Conservation (phyloP, 306 rosid genomes). For the Arachis stenosperma region DNA sequence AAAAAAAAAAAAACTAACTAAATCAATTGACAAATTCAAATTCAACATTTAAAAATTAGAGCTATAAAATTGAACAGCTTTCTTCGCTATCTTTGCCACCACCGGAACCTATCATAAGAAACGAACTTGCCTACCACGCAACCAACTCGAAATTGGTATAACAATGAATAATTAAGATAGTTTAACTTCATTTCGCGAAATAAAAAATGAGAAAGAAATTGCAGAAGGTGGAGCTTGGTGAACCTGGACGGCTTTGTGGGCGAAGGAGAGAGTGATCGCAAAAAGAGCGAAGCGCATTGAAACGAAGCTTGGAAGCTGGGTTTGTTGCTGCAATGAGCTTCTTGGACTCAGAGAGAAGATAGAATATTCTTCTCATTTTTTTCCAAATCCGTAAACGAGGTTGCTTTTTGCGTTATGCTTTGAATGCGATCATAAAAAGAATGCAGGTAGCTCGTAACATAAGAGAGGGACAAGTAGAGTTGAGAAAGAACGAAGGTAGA, state of each 20-base stretch:
- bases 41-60: background rate
- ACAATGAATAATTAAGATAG: background rate
- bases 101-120: no score
- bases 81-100: no score
- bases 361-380: slow-evolving; percentile 52
- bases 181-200: background rate
- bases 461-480: background rate
- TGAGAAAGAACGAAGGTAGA: slow-evolving; percentile 3
- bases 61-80: background rate
- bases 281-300: slow-evolving; percentile 52
- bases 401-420: background rate
- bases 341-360: slow-evolving; percentile 33
- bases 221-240: background rate
- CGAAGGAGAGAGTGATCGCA: slow-evolving; percentile 42
- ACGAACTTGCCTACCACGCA: no score
- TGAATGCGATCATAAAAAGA: slow-evolving; percentile 2
- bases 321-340: slow-evolving; percentile 31
- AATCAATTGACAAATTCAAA: background rate
- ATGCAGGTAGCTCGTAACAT: background rate
- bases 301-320: slow-evolving; percentile 33
- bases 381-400: background rate
- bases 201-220: background rate
- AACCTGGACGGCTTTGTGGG: slow-evolving; percentile 52
- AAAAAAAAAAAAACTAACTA: background rate
- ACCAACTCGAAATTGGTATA: background rate